phyloP scores from a whole-genome alignment of 257 asterid species.

The Nyctanthes arbortristis region DNA sequence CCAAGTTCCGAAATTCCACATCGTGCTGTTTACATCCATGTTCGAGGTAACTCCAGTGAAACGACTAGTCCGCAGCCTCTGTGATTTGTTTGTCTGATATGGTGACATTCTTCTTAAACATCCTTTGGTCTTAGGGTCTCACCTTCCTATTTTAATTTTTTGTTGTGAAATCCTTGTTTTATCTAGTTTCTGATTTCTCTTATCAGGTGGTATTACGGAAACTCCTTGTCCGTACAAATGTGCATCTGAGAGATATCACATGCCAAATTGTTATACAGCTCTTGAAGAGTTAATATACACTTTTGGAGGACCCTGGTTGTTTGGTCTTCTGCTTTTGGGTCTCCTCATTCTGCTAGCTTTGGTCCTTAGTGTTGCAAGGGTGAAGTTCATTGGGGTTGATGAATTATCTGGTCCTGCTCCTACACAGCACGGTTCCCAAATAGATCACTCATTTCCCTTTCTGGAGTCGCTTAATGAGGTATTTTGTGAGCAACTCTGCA shows the following conservation, averaged over 20 bases:
- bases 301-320: conserved; percentile 99
- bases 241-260: conserved; percentile 87
- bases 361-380: conserved; percentile 95
- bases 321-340: conserved; percentile 89
- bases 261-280: conserved; percentile 96
- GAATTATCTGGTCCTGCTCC: conserved; percentile 94
- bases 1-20: conserved; percentile 78
- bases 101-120: not conserved
- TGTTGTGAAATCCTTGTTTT: conserved; percentile 14
- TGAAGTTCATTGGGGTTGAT: conserved; percentile 95
- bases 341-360: conserved; percentile 83
- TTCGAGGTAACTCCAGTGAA: conserved; percentile 67
- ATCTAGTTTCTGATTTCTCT: conserved; percentile 25
- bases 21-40: conserved; percentile 72
- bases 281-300: conserved; percentile 94
- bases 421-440: conserved; percentile 91
- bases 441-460: conserved; percentile 96
- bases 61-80: conserved; percentile 15
- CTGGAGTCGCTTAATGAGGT: conserved; percentile 98
- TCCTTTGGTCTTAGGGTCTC: not conserved
- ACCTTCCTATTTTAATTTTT: conserved; percentile 6
- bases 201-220: conserved; percentile 88
- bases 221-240: conserved; percentile 96
- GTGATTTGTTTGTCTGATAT: not conserved
- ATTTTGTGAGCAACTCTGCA: conserved; percentile 20